These are phyloP conservation scores for Sporodiniella umbellata DNA, from an alignment of 371 early-diverging fungal species.

Conservation along the genomic window DNA sequence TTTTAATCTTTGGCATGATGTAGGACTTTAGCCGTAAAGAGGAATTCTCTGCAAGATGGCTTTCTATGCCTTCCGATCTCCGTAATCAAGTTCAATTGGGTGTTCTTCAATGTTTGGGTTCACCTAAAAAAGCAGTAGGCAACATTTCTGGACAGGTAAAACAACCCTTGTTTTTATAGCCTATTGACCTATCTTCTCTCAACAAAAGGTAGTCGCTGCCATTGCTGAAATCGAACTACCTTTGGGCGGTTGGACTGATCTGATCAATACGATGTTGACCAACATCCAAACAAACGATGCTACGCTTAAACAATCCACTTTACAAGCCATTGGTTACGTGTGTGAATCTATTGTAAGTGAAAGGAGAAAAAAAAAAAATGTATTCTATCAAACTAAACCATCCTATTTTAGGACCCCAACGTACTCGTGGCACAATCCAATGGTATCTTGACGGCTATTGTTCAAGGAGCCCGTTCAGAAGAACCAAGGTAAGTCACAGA, in stretches of 20 bases:
- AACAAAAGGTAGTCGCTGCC: constrained; percentile 84
- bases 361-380: too few species aligned
- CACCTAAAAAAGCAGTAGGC: constrained; percentile 62
- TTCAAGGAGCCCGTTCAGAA: constrained; percentile 88
- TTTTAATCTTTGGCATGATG: too few species aligned
- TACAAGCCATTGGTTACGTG: constrained; percentile 88
- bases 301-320: constrained; percentile 67
- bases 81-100: constrained; percentile 55
- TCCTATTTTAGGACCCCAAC: constrained; percentile 60
- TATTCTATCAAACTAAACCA: too few species aligned
- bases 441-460: constrained; percentile 88
- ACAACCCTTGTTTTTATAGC: neutral
- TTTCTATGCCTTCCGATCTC: constrained; percentile 53
- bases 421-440: constrained; percentile 78
- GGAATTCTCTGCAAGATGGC: constrained; percentile 73
- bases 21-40: constrained; percentile 68
- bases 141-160: constrained; percentile 71
- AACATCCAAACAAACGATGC: constrained; percentile 62
- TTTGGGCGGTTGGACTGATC: constrained; percentile 76
- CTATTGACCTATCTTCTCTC: too few species aligned
- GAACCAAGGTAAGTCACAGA: constrained; percentile 71
- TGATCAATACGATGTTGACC: constrained; percentile 74
- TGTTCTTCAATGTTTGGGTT: constrained; percentile 56
- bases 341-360: constrained; percentile 82
- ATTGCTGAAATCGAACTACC: constrained; percentile 93